phyloP scores from a whole-genome alignment of 2,329 filamentous ascomycete genomes.

The Gnomoniopsis smithogilvyi region DNA sequence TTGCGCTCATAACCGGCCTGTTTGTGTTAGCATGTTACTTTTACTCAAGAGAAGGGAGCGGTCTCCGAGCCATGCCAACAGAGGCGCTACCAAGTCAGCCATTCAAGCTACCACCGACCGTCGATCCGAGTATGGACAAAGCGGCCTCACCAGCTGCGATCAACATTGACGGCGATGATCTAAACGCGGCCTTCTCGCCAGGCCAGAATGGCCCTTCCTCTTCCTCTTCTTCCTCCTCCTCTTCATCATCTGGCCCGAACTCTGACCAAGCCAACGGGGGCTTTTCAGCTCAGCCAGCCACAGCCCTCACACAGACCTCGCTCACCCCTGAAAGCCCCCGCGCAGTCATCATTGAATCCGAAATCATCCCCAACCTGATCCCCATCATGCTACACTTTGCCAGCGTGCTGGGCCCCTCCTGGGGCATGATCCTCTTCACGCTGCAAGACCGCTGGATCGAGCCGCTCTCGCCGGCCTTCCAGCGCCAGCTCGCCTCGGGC shows the following conservation, averaged over 20 bases:
- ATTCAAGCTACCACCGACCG: background rate
- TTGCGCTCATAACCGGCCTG: background rate
- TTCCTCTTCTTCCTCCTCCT: too few relatives aligned
- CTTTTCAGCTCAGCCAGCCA: background rate
- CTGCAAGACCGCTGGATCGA: slow-evolving; percentile 23
- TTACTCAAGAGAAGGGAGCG: background rate
- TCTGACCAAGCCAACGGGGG: background rate
- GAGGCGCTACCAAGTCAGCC: background rate
- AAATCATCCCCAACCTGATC: slow-evolving; percentile 24
- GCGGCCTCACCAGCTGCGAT: background rate
- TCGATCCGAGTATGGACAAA: background rate
- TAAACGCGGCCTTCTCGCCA: background rate
- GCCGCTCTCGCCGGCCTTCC: slow-evolving; percentile 28
- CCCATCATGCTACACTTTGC: slow-evolving; percentile 25
- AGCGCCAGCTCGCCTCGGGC: slow-evolving; percentile 28
- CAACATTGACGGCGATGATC: background rate
- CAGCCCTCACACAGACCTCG: background rate
- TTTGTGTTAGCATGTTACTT: slow-evolving; percentile 6
- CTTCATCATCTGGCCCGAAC: background rate
- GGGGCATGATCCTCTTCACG: slow-evolving; percentile 40
- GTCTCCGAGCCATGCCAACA: background rate
- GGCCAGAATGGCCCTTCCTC: background rate
- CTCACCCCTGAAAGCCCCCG: slow-evolving; percentile 6
- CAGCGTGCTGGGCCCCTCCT: slow-evolving; percentile 32
- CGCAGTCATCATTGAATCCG: slow-evolving; percentile 17